Conservation (phyloP, 148 eudicot genomes). For the Rhododendron ovatum region DNA sequence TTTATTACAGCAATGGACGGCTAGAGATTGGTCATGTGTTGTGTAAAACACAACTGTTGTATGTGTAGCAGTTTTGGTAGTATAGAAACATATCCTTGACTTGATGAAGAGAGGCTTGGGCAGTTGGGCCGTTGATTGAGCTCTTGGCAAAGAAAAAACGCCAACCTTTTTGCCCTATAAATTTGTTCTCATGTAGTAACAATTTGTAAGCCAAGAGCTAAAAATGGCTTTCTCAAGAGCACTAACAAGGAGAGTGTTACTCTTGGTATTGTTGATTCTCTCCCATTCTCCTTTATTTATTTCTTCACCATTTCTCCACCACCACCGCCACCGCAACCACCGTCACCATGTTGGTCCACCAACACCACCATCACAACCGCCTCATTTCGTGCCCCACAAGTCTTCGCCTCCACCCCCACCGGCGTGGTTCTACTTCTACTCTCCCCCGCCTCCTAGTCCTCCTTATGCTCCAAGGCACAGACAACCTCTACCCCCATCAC, state of each 20-base stretch:
- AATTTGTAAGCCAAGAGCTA: not conserved
- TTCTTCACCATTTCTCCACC: not conserved
- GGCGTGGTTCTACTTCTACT: slow-evolving; percentile 25
- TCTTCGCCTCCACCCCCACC: slow-evolving; percentile 22
- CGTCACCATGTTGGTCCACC: not conserved
- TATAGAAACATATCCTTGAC: not conserved
- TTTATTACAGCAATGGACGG: too few species aligned
- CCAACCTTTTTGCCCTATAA: not conserved
- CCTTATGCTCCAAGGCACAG: not conserved
- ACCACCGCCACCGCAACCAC: not conserved
- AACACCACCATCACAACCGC: not conserved
- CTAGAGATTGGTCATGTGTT: too few species aligned
- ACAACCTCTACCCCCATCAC: not conserved
- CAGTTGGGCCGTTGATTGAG: not conserved
- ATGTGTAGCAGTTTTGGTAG: too few species aligned
- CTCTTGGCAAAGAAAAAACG: not conserved
- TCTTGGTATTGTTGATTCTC: not conserved
- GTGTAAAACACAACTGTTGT: too few species aligned
- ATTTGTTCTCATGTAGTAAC: not conserved
- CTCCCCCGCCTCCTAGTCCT: slow-evolving; percentile 28
- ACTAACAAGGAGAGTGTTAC: not conserved
- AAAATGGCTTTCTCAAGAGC: not conserved
- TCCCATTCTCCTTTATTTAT: not conserved
- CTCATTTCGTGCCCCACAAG: not conserved
- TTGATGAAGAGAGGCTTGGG: not conserved